Base-by-base conservation (phyloP, 768 basidiomycete species). In the Xanthoconium stramineum region DNA sequence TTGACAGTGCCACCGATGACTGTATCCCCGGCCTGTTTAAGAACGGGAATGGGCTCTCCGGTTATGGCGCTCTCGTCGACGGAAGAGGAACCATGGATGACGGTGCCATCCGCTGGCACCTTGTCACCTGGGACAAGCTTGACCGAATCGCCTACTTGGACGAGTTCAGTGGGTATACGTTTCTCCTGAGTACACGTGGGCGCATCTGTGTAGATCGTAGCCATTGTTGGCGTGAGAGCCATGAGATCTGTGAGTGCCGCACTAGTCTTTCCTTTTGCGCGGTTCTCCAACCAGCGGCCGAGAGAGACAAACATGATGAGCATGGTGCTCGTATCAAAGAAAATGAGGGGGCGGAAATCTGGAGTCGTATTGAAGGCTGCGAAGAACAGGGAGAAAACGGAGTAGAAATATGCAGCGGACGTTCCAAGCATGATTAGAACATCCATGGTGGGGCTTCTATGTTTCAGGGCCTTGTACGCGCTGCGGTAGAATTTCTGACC, bases 291-390 rank as follows among this genome's bases (percentile, higher is more conserved):
- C 74, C 88, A 97, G 28, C 97, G 86, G 6, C 97, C 97, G 14
- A 98, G 82, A 3, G 93, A 95, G 64, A 98, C 89, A 70, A 99
- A 98, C 76, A 88, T 91, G 80, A 99, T 88, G 58, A 99, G 78
- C 97, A 98, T 98, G 19, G 97, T 97, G 66, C 93, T 97, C 2
- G 97, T 98, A 74, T 99, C 97, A 76, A 98, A 98, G 75, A 98
- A 98, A 44, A 94, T 81, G 69, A 88, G 82, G 2, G 97, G 96
- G 19, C 83, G 86, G 68, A 80, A 91, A 42, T 79, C 79, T 0
- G 86, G 80, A 11, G 87, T 82, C 6, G 78, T 71, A 65, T 85
- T 84, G 72, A 87, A 80, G 5, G 79, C 69, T 7, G 91, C 88
- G 48, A 75, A 75, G 57, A 91, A 43, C 77, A 99, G 80, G 45